phyloP scores from a whole-genome alignment of 202 grass and related monocot genomes.

The Dendrocalamus latiflorus region DNA sequence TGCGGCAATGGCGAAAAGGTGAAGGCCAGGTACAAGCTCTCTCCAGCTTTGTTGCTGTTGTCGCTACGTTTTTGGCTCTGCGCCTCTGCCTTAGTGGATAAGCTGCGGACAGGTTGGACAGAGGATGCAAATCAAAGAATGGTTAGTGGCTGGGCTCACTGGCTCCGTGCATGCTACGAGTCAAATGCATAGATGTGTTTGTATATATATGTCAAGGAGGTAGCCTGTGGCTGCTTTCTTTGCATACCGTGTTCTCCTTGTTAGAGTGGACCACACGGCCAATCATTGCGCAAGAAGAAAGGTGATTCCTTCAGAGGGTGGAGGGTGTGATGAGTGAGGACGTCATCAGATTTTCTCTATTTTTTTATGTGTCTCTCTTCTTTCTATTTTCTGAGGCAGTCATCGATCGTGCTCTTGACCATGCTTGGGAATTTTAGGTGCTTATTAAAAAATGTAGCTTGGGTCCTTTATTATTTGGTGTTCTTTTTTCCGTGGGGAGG shows the following conservation, averaged over 20 bases:
- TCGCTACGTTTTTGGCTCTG: conserved; percentile 34
- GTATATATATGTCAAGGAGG: conserved; percentile 8
- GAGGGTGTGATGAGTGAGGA: not conserved
- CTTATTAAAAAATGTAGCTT: too few relatives aligned
- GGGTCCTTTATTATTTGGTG: too few relatives aligned
- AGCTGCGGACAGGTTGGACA: conserved; percentile 43
- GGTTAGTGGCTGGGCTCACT: conserved; percentile 16
- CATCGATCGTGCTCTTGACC: conserved; percentile 33
- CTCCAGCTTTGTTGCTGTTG: not conserved
- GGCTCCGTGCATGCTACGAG: conserved; percentile 32
- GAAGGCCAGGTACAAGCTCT: not conserved
- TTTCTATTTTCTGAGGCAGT: not conserved
- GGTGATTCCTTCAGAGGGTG: not conserved
- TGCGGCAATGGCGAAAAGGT: not conserved
- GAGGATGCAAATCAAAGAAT: not conserved
- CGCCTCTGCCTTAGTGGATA: conserved; percentile 31
- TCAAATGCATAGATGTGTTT: too few relatives aligned
- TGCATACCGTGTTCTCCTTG: not conserved
- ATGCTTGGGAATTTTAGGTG: not conserved
- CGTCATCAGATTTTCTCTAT: not conserved
- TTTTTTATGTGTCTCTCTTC: too few relatives aligned
- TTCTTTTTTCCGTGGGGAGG: too few relatives aligned
- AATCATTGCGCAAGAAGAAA: conserved; percentile 31
- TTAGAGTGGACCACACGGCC: conserved; percentile 15
- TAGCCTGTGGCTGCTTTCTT: not conserved